Evolutionary conservation across 768 basidiomycete species (phyloP), one percentile per base, ranked within the genome.

Genomic region (Clathrus columnatus): DNA sequence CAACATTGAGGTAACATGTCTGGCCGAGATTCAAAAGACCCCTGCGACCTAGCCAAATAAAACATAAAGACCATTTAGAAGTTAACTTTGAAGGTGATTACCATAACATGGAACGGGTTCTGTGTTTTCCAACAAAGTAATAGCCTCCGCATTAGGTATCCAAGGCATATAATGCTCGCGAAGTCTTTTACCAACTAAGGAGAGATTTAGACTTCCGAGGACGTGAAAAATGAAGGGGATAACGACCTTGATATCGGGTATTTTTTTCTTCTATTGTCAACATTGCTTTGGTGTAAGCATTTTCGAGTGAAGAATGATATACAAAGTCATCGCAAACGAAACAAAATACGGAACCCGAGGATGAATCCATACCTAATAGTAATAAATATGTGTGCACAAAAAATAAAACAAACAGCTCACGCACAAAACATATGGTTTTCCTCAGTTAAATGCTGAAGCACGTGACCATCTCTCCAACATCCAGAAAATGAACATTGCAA

Each of bases 1-100:
- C 83, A 50, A 86, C 91, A 60, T 91, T 95, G 62, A 98, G 77
- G 71, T 92, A 97, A 65, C 95, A 98, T 0, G 93, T 97, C 67
- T 92, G 85, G 1, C 91, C 91, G 0, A 95, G 80, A 67, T 95
- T 94, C 43, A 91, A 71, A 2, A 95, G 74, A 0, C 92, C 91
- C 56, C 88, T 76, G n/a, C 88, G 82, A 50, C 84, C 90, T 90
- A 52, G 10, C 26, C 4, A 42, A 45, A 7, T 20, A 54, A 43
- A 20, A 16, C n/a, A 11, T 24, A 17, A 11, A 24, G 48, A 45
- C 23, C 45, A 57, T 48, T 27, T 43, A 51, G 45, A 29, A 32
- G 36, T 17, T 23, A 43, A 62, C 23, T 55, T 56, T 16, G 43
- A 21, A 16, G 18, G 49, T 30, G 61, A 68, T 51, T 54, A 85